Percentiles rank a stretch among this genome's conserved stretches.
Conservation (phyloP, 805 yeast genomes). For the Kodamaea nitidulidarum region DNA sequence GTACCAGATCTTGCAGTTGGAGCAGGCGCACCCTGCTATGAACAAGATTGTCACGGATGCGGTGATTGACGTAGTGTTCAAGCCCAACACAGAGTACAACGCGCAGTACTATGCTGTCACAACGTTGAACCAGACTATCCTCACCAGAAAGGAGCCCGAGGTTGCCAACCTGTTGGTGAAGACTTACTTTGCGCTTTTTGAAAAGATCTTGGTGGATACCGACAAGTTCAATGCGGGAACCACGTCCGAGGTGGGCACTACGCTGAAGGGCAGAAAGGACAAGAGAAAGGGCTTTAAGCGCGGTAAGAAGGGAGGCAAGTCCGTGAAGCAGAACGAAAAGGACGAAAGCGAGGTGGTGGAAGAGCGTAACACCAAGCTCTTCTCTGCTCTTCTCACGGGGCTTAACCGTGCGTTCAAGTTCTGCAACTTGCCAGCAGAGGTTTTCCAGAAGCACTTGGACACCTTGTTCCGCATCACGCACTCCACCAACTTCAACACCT, state of each 20-base stretch:
- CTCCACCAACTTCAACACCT: constrained; percentile 88
- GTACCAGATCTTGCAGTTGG: constrained; percentile 68
- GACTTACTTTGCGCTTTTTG: constrained; percentile 83
- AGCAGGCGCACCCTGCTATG: constrained; percentile 96
- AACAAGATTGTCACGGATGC: constrained; percentile 74
- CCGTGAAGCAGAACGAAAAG: constrained; percentile 58
- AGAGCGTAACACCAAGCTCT: constrained; percentile 79
- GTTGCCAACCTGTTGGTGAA: constrained; percentile 79
- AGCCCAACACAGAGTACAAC: constrained; percentile 70
- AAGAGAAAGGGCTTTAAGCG: constrained; percentile 67
- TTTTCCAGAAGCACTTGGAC: constrained; percentile 72
- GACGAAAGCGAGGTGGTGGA: constrained; percentile 61
- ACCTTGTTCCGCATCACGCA: constrained; percentile 88
- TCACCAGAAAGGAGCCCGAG: constrained; percentile 71
- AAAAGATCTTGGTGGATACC: constrained; percentile 69
- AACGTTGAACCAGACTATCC: constrained; percentile 88
- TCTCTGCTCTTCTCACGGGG: constrained; percentile 90
- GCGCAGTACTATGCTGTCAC: constrained; percentile 83
- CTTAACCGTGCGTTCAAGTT: constrained; percentile 95
- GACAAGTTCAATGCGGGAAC: constrained; percentile 39
- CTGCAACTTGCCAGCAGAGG: constrained; percentile 66
- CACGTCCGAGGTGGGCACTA: constrained; percentile 45
- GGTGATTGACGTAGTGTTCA: constrained; percentile 74
- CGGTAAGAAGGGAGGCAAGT: constrained; percentile 86
- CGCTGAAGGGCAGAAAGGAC: constrained; percentile 52